phyloP scores from a whole-genome alignment of 257 asterid species.

The Nicotiana tomentosiformis region DNA sequence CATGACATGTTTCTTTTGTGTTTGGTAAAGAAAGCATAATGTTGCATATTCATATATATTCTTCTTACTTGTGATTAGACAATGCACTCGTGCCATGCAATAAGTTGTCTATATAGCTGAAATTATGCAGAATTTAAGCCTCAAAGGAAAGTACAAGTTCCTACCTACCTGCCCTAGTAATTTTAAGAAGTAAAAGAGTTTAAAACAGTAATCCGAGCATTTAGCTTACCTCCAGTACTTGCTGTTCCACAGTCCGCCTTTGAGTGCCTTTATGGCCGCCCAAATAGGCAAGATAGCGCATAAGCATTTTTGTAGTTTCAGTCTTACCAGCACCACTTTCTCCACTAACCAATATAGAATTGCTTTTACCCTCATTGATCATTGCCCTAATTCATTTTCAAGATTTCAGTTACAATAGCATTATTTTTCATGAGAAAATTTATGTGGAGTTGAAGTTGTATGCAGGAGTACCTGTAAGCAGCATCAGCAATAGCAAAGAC shows the following conservation, averaged over 20 bases:
- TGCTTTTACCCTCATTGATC: constrained; percentile 84
- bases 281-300: constrained; percentile 90
- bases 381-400: constrained; percentile 58
- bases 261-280: constrained; percentile 96
- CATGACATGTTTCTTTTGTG: background rate
- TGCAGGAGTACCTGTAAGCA: constrained; percentile 64
- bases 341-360: constrained; percentile 92
- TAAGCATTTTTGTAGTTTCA: constrained; percentile 98
- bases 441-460: background rate
- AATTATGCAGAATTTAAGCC: background rate
- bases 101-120: background rate
- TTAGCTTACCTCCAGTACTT: constrained; percentile 84
- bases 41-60: background rate
- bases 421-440: constrained; percentile 12
- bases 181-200: background rate
- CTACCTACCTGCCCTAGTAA: background rate
- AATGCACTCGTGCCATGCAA: background rate
- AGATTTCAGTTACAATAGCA: constrained; percentile 26
- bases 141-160: background rate
- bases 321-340: constrained; percentile 99
- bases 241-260: constrained; percentile 95
- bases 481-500: constrained; percentile 96
- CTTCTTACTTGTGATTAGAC: background rate
- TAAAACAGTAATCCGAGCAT: constrained; percentile 7
- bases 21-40: background rate